These are phyloP conservation scores for Arthroderma sp. DNA, from an alignment of 2,329 filamentous ascomycete genomes.

Conservation along the genomic window DNA sequence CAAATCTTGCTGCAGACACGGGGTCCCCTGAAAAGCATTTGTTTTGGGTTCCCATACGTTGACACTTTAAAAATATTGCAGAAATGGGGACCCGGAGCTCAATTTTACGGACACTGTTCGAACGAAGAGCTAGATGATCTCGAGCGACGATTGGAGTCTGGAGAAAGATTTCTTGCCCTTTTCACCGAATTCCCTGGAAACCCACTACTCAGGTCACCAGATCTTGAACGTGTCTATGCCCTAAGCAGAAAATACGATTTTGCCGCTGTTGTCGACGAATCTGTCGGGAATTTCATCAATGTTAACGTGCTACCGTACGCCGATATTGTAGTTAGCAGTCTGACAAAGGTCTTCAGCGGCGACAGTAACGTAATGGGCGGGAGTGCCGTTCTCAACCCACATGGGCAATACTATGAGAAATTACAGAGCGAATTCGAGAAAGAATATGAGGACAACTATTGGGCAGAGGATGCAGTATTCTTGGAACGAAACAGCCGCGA, in stretches of 20 bases:
- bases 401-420: conserved; percentile 53
- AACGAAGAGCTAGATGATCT: conserved; percentile 70
- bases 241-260: conserved; percentile 79
- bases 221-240: conserved; percentile 65
- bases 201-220: conserved; percentile 70
- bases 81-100: conserved; percentile 81
- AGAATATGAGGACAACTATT: conserved; percentile 79
- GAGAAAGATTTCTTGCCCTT: conserved; percentile 66
- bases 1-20: conserved; percentile 54
- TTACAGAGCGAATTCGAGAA: conserved; percentile 53
- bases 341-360: conserved; percentile 95
- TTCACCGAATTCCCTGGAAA: conserved; percentile 96
- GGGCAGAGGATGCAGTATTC: conserved; percentile 87
- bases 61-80: conserved; percentile 90
- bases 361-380: conserved; percentile 99
- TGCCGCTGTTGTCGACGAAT: conserved; percentile 85
- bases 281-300: conserved; percentile 91
- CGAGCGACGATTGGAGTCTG: conserved; percentile 53
- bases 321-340: conserved; percentile 83
- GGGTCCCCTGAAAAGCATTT: conserved; percentile 60
- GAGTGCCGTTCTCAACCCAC: conserved; percentile 51
- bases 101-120: conserved; percentile 76
- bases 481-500: conserved; percentile 94
- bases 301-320: conserved; percentile 81
- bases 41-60: conserved; percentile 94